These are phyloP conservation scores for Colletotrichum phormii DNA, from an alignment of 2,329 filamentous ascomycete species.

Conservation along the genomic window DNA sequence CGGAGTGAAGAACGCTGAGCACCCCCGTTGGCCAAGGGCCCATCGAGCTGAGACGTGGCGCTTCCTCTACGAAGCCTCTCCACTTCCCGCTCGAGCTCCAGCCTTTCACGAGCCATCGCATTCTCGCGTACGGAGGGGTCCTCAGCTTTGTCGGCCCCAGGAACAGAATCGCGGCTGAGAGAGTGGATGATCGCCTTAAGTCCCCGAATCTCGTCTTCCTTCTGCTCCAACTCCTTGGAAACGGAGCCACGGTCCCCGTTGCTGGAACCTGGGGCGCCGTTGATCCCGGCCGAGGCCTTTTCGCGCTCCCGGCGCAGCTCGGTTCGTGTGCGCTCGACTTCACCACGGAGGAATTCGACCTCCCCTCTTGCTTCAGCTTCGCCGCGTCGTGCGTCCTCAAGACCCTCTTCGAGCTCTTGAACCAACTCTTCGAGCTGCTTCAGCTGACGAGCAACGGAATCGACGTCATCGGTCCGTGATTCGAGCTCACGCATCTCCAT, in stretches of 20 bases:
- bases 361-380: slow-evolving; percentile 96
- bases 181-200: slow-evolving; percentile 98
- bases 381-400: slow-evolving; percentile 92
- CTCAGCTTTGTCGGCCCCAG: slow-evolving; percentile 48
- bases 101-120: slow-evolving; percentile 72
- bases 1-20: slow-evolving; percentile 68
- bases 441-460: slow-evolving; percentile 88
- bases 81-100: slow-evolving; percentile 87
- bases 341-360: slow-evolving; percentile 93
- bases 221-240: slow-evolving; percentile 86
- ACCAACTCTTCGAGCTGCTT: slow-evolving; percentile 97
- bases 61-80: slow-evolving; percentile 69
- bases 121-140: slow-evolving; percentile 48
- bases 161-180: slow-evolving; percentile 81
- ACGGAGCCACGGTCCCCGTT: slow-evolving; percentile 58
- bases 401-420: slow-evolving; percentile 94
- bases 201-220: slow-evolving; percentile 96
- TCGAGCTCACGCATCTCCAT: slow-evolving; percentile 86
- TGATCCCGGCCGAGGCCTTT: slow-evolving; percentile 74
- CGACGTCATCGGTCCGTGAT: slow-evolving; percentile 87
- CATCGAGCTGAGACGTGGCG: slow-evolving; percentile 18
- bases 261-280: slow-evolving; percentile 49
- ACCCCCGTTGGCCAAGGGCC: slow-evolving; percentile 53
- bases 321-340: slow-evolving; percentile 90
- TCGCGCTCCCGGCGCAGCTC: slow-evolving; percentile 91